These are phyloP conservation scores for Musa beccarii DNA, from an alignment of 176 grass and related monocot species.

Conservation along the genomic window DNA sequence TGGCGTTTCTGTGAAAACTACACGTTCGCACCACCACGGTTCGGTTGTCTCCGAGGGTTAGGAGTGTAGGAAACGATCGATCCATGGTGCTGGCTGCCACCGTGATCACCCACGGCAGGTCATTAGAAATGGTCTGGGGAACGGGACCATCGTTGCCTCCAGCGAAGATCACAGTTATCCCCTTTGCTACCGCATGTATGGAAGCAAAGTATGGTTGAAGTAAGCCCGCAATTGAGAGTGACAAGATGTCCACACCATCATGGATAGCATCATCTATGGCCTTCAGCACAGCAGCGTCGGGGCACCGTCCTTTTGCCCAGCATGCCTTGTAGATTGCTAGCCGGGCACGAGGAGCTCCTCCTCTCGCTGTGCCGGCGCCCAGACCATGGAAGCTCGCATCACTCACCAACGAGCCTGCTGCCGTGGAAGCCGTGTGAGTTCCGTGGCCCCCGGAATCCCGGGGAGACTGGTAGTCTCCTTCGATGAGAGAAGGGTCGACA, in stretches of 20 bases:
- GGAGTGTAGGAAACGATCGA: slow-evolving; percentile 35
- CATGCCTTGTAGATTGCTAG: slow-evolving; percentile 51
- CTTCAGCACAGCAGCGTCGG: slow-evolving; percentile 47
- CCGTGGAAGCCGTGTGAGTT: slow-evolving; percentile 62
- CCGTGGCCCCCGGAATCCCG: slow-evolving; percentile 62
- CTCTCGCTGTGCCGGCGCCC: slow-evolving; percentile 6
- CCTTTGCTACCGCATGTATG: slow-evolving; percentile 47
- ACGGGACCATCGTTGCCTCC: slow-evolving; percentile 46
- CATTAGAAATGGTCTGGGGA: slow-evolving; percentile 28
- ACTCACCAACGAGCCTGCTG: slow-evolving; percentile 42
- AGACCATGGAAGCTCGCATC: slow-evolving; percentile 46
- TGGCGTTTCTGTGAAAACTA: background rate
- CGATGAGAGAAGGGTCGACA: background rate
- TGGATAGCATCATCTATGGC: slow-evolving; percentile 60
- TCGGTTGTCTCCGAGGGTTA: slow-evolving; percentile 43
- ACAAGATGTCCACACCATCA: slow-evolving; percentile 68
- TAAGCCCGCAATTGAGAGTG: slow-evolving; percentile 46
- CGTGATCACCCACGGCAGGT: slow-evolving; percentile 64
- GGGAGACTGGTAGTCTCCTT: slow-evolving; percentile 39
- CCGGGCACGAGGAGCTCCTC: slow-evolving; percentile 52
- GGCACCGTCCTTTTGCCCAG: slow-evolving; percentile 28
- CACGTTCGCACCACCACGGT: background rate
- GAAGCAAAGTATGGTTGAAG: slow-evolving; percentile 41
- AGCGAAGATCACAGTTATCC: slow-evolving; percentile 61
- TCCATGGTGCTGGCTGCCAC: slow-evolving; percentile 55